phyloP scores from a whole-genome alignment of 176 grass and related monocot genomes.

The Alloteropsis semialata region DNA sequence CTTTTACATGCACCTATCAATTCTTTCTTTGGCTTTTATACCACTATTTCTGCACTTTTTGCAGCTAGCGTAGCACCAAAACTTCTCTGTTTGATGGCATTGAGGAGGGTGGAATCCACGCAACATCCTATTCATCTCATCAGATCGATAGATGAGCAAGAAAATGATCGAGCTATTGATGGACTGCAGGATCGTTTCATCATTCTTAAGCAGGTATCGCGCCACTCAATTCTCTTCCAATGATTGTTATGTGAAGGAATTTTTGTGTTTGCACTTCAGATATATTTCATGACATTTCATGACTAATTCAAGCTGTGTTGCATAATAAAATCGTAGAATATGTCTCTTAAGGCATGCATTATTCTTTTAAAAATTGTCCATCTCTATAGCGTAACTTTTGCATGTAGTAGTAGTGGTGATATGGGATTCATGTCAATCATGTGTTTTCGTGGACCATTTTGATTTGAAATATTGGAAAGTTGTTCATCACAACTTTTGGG shows the following conservation, averaged over 20 bases:
- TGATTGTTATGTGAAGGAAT: not conserved
- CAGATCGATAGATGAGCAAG: conserved; percentile 86
- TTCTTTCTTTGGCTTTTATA: not conserved
- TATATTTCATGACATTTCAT: too few species aligned
- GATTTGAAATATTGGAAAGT: not conserved
- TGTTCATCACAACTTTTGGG: not conserved
- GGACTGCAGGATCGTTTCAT: conserved; percentile 95
- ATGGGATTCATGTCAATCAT: conserved; percentile 6
- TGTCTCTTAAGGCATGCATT: not conserved
- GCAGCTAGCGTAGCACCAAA: conserved; percentile 57
- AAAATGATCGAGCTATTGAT: conserved; percentile 79
- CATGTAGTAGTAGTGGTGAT: not conserved
- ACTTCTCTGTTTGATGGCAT: conserved; percentile 82
- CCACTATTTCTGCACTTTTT: conserved; percentile 7
- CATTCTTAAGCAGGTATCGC: conserved; percentile 88
- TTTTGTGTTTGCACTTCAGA: not conserved
- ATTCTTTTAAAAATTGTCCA: not conserved
- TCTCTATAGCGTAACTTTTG: not conserved
- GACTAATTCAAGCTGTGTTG: not conserved
- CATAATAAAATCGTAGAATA: not conserved
- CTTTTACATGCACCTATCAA: not conserved
- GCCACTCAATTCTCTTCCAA: not conserved
- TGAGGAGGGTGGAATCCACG: conserved; percentile 80
- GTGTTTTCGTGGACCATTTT: conserved; percentile 7
- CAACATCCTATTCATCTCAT: conserved; percentile 71